Base-by-base conservation (phyloP, 495 filamentous ascomycete species). In the Penicillium waksmanii region DNA sequence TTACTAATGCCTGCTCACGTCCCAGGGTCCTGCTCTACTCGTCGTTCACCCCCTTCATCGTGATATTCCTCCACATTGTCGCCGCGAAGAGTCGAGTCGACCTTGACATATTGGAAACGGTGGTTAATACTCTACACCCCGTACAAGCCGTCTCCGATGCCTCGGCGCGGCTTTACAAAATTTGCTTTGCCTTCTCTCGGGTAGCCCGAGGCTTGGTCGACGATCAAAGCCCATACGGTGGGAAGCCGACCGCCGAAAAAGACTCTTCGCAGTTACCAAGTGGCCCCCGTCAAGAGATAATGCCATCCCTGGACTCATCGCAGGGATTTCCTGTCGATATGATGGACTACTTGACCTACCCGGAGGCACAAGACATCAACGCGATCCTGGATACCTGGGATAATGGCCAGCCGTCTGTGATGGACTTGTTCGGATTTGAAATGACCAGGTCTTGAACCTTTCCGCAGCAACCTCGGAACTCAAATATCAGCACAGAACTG, bases 41-140 rank as follows among this genome's bases (percentile, higher is more conserved):
- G 3, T 66, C 65, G 10, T 66, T 70, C 31, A 67, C 62, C 6
- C 65, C 65, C 2, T 66, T 70, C 40, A 62, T 70, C 40, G 67
- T 67, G 1, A 60, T 67, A 9, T 67, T 70, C 38, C 65, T 70
- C 2, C 64, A 70, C 38, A 63, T 63, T 19, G 67, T 70, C 27
- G 62, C 67, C 0, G 56, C 64, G 8, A 60, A 36, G 15, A 66
- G 58, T 27, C 34, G 47, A 11, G 55, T 60, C 35, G 62, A 66
- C 50, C 48, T 64, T 36, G 46, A 60, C 1, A 55, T 70, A 11
- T 60, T 67, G 10, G 62, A 67, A 36, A 56, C 65, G 1, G 56
- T 67, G 3, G 60, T 64, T 0, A 25, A 44, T n/a, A 70, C 64
- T 1, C 56, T 70, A 5, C 49, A 66, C 6, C 40, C 27, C 2